Evolutionary conservation across 192 early-diverging fungal species (phyloP).

Genomic region (Podila minutissima): DNA sequence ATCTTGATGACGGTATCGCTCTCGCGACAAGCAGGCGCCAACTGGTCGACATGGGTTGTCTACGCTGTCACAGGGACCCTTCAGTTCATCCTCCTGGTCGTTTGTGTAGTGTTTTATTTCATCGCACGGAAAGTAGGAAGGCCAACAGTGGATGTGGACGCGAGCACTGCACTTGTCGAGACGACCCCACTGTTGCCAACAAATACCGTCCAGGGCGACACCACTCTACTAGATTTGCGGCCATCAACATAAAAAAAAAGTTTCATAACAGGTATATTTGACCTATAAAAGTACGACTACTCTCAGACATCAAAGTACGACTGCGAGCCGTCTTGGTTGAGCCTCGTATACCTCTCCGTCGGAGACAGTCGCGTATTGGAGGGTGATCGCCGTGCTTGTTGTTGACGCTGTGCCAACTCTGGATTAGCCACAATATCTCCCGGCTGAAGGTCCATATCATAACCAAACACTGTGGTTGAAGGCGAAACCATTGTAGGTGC

Average conservation of each 20-base stretch:
- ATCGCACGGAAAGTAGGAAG: constrained; percentile 53
- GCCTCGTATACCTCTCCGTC: not conserved
- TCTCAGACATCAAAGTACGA: not conserved
- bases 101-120: constrained; percentile 76
- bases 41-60: constrained; percentile 92
- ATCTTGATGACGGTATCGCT: constrained; percentile 85
- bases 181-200: constrained; percentile 9
- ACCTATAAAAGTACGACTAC: not conserved
- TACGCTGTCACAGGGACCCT: constrained; percentile 81
- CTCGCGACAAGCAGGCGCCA: constrained; percentile 77
- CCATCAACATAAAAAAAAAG: no score
- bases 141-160: no score
- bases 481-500: no score
- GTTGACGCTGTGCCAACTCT: not conserved
- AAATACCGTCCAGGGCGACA: not conserved
- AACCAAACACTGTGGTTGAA: no score
- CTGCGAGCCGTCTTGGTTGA: not conserved
- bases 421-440: not conserved
- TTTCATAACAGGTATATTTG: no score
- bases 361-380: not conserved
- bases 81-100: constrained; percentile 78
- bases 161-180: not conserved
- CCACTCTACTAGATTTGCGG: no score
- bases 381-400: not conserved
- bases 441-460: no score